Base-by-base conservation (phyloP, 2,329 filamentous ascomycete genomes). In the Knufia fluminis region DNA sequence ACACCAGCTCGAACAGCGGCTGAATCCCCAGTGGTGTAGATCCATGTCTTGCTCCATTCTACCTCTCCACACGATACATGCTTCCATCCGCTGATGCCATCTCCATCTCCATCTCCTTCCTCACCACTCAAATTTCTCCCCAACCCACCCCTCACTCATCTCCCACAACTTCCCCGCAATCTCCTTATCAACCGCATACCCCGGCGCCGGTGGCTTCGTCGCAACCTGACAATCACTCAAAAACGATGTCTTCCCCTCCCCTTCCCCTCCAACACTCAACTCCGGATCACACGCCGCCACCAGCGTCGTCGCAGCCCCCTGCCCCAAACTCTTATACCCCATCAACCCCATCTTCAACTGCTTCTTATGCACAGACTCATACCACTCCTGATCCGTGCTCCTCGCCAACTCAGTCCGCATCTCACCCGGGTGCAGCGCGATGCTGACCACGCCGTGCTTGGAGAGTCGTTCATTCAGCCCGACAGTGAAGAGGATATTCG, bases 401-500 rank as follows among this genome's bases (percentile, higher is more conserved):
- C 45, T 39, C 32, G 14, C 19, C 12, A 56, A 16, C 31, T 48
- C 40, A 3, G 39, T 57, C 28, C 14, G 14, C 12, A 54, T 49
- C 12, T 31, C 53, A 12, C 70, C 70, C 14, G 68, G 69, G 53
- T 71, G 65, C 17, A 69, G 59, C 16, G 66, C 61, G 51, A 64
- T 70, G 31, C 66, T 63, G 33, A 58, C 56, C 23, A 71, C 57
- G 9, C 65, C 65, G 42, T 60, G 55, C 50, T 59, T 56, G 38
- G 35, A 45, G 10, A 55, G 33, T 36, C 33, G 31, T 20, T 35
- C 23, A 24, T 66, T 68, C 26, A 72, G 60, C 1, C 61, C 65
- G 2, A 69, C 55, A 1, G 68, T 62, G 54, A 69, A 70, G 26
- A 75, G 56, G 43, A 74, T 66, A 48, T 70, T 71, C 16, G 70